A percentile compares a stretch with the other conserved stretches of the same genome.
These are phyloP conservation scores for Colletotrichum zoysiae DNA, from an alignment of 2,329 filamentous ascomycete species.

Conservation along the genomic window DNA sequence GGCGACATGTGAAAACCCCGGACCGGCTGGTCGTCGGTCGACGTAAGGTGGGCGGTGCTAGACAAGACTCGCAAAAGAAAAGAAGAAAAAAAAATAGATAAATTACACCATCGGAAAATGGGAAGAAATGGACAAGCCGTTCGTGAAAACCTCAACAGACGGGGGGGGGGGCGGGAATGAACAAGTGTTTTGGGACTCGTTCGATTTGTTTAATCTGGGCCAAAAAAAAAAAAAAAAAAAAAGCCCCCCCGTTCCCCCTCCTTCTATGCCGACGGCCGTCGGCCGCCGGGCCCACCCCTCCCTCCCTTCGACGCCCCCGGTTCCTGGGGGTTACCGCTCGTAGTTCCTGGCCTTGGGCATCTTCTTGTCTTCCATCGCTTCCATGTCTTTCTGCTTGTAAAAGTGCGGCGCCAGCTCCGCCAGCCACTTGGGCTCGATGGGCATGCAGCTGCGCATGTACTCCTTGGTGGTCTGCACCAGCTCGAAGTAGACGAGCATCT, in stretches of 20 bases:
- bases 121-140: not conserved
- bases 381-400: slow-evolving; percentile 91
- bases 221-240: too few relatives aligned
- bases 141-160: not conserved
- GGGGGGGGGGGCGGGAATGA: not conserved
- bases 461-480: slow-evolving; percentile 87
- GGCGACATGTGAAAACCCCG: not conserved
- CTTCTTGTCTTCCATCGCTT: slow-evolving; percentile 82
- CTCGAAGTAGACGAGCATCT: slow-evolving; percentile 90
- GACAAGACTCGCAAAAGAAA: not conserved
- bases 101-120: not conserved
- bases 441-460: slow-evolving; percentile 91
- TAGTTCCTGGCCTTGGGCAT: slow-evolving; percentile 54
- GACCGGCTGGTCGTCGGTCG: not conserved
- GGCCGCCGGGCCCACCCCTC: not conserved
- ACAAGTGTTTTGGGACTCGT: not conserved
- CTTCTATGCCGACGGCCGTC: not conserved
- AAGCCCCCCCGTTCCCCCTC: not conserved
- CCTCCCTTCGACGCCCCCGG: not conserved
- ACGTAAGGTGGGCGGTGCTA: not conserved
- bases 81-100: not conserved
- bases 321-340: slow-evolving; percentile 11
- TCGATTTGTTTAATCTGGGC: not conserved
- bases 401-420: slow-evolving; percentile 93
- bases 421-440: slow-evolving; percentile 86